Evolutionary conservation across 202 grass and related monocot species (phyloP), one percentile per base, ranked within the genome.

Genomic region (Brachypodium distachyon): DNA sequence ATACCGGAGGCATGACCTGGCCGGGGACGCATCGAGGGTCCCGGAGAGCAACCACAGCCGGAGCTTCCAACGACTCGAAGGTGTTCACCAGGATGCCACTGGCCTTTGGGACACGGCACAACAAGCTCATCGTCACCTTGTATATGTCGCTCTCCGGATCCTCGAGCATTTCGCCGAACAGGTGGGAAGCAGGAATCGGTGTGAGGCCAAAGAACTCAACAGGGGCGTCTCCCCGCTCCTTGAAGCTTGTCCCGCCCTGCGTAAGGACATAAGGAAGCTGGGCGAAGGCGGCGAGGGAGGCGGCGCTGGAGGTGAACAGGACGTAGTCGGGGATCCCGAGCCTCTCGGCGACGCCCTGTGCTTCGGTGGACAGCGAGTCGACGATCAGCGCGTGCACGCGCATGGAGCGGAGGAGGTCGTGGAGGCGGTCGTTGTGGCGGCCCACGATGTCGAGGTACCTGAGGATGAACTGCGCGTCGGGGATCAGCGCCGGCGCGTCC

Each of bases 81-180:
- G 78, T 63, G 72, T 86, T 86, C 16, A 90, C 38, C n/a, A 90
- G 79, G 67, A 80, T 48, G 16, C n/a, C 57, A 1, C 17, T 12
- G 7, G 4, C 13, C 12, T 62, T 29, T 8, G 57, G 12, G 1
- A 2, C 49, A 3, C 1, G 3, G 41, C 1, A 0, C n/a, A 16
- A 9, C 12, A 3, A 0, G 0, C 7, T 0, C 54, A 75, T 0
- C 3, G 12, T 16, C 26, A 18, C 38, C 16, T 74, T 23, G 27
- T 1, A 5, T 3, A 5, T 2, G 0, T 61, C 54, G 18, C 54
- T 33, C n/a, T 37, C 11, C n/a, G 31, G 29, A 18, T 52, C 11
- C 6, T 14, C 47, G 6, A 51, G 29, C 3, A 38, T 4, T 4
- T 36, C 29, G 29, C 3, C 31, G 1, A 50, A 3, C 2, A 51